Evolutionary conservation across 2,329 filamentous ascomycete genomes (phyloP).

Genomic region (Teratosphaeria pseudoeucalypti): DNA sequence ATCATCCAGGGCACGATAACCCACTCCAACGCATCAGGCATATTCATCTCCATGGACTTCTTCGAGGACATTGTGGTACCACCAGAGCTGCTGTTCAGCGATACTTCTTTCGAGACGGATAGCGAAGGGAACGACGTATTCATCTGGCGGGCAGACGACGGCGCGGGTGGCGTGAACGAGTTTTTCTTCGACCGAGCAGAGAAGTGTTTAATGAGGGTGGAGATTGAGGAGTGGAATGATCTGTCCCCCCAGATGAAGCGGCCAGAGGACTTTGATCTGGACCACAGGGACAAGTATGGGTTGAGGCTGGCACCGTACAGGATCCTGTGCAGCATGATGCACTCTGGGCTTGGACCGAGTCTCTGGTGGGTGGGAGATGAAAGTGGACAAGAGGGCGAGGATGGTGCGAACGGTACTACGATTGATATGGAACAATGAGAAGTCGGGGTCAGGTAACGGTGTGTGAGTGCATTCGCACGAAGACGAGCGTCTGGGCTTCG

Average conservation of each 20-base stretch:
- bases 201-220: conserved; percentile 73
- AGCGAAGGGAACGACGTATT: conserved; percentile 49
- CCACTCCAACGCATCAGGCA: conserved; percentile 59
- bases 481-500: not conserved
- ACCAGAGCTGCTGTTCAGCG: conserved; percentile 60
- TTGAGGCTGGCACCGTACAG: conserved; percentile 61
- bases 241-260: conserved; percentile 72
- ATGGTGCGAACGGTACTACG: not conserved
- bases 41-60: conserved; percentile 65
- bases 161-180: conserved; percentile 37
- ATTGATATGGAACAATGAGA: not conserved
- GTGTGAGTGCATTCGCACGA: not conserved
- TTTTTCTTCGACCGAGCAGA: conserved; percentile 88
- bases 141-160: conserved; percentile 63
- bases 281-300: conserved; percentile 42
- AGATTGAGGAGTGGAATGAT: conserved; percentile 85
- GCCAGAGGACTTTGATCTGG: conserved; percentile 28
- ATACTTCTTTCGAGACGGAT: conserved; percentile 33
- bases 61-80: conserved; percentile 84
- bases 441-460: not conserved
- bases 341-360: conserved; percentile 37
- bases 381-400: conserved; percentile 2
- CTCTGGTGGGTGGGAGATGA: conserved; percentile 35
- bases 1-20: conserved; percentile 79
- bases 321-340: conserved; percentile 44